Base-by-base conservation (phyloP, 1,284 basidiomycete species). In the Fistulina hepatica region DNA sequence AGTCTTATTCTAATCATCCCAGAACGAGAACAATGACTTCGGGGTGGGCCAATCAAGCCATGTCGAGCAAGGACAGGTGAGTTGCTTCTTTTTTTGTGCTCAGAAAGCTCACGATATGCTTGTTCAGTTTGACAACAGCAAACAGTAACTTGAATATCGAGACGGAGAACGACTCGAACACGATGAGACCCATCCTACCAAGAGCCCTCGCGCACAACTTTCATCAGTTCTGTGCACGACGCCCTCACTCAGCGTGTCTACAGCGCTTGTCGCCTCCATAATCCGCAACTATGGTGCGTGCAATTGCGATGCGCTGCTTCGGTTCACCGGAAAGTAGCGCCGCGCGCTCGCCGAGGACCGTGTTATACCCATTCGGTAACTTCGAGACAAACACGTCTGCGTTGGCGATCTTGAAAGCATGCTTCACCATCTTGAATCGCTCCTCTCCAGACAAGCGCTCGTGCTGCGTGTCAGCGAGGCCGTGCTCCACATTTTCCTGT, bases 151-250 rank as follows among this genome's bases (percentile, higher is more conserved):
- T n/a, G n/a, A n/a, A n/a, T n/a, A n/a, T n/a, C n/a, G n/a, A n/a
- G n/a, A n/a, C n/a, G n/a, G n/a, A n/a, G n/a, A n/a, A n/a, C n/a
- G n/a, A n/a, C n/a, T n/a, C n/a, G n/a, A n/a, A n/a, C n/a, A n/a
- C n/a, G n/a, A n/a, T n/a, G n/a, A n/a, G n/a, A n/a, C n/a, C n/a
- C n/a, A n/a, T n/a, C n/a, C n/a, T n/a, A n/a, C n/a, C n/a, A n/a
- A n/a, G n/a, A n/a, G 78, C 33, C 78, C 81, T 65, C 52, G 33
- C 52, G 52, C 36, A 56, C 54, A 44, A 22, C 37, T 38, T 57
- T 97, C 93, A 31, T 97, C 64, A 8, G 94, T 93, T 52, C 93
- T 82, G 58, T 97, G 92, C 0, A 98, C 94, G 41, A 97, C 69
- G 34, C 85, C 84, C 57, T 98, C 94, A 1, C 77, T 81, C 53